Evolutionary conservation across 768 basidiomycete genomes (phyloP), one percentile per base, ranked within the genome.

Genomic region (Pluteus cervinus): DNA sequence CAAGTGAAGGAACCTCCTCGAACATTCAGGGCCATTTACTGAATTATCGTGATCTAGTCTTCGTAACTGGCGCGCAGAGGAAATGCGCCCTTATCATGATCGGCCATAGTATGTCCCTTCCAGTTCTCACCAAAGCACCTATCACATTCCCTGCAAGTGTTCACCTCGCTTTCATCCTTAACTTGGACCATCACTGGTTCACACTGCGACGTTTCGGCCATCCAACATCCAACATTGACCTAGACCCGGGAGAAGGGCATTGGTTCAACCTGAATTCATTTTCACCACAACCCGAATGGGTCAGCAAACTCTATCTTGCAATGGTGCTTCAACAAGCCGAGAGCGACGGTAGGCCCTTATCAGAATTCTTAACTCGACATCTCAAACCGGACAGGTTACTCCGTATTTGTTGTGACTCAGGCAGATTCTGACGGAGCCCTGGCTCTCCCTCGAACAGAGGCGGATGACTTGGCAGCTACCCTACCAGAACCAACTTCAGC

Each of bases 191-290:
- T 37, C 92, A 94, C 50, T 96, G 92, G 92, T 87, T 86, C 53
- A 83, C 89, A 7, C 66, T 90, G 22, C 79, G 88, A 30, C 76
- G 85, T 14, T 93, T 93, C 52, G 88, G 87, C 14, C 54, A 50
- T 36, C 65, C 72, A 11, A 60, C 58, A 12, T 46, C 70, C n/a
- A 54, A 64, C 37, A 44, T 61, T 18, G 58, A 62, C 23, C 43
- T 57, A 20, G 73, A 76, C 51, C 55, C 58, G 11, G 75, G 67
- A 22, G 62, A 67, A 36, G 80, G 76, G 9, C 79, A 87, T 55
- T 92, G 89, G 89, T 91, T 87, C 62, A 90, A 93, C 55, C 68
- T 94, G 7, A 85, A 93, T 53, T 92, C 90, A 7, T 81, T 73
- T 46, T 62, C 81, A 10, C 44, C 65, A 23, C 54, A 59, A 4